A percentile compares a stretch with the other conserved stretches of the same genome.
Conservation (phyloP, 345 rosid genomes). For the Hibiscus mutabilis region DNA sequence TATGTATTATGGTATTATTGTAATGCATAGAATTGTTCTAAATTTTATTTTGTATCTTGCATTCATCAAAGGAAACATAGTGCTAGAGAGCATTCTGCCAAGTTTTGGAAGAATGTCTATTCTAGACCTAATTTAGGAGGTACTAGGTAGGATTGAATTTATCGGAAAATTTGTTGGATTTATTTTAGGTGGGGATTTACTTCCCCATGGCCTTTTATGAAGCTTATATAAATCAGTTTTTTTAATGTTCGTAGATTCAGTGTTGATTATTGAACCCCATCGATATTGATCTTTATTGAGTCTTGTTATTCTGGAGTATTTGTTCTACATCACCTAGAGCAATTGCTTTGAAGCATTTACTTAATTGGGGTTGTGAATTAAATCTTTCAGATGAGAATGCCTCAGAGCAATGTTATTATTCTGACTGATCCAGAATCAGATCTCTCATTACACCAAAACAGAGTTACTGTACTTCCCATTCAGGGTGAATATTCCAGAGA, state of each 20-base stretch:
- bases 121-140: not conserved
- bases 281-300: not conserved
- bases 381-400: constrained; percentile 65
- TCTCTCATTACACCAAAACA: constrained; percentile 40
- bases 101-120: not conserved
- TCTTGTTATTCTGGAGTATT: not conserved
- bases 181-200: not conserved
- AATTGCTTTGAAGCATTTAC: not conserved
- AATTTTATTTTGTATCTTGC: constrained; percentile 1
- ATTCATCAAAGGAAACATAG: not conserved
- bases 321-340: not conserved
- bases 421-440: constrained; percentile 84
- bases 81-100: not conserved
- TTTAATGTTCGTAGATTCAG: not conserved
- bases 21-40: not conserved
- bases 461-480: constrained; percentile 57
- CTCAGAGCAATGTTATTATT: constrained; percentile 57
- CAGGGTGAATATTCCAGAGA: constrained; percentile 76
- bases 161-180: not conserved
- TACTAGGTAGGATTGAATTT: not conserved
- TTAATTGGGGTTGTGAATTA: not conserved
- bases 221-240: not conserved
- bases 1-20: not conserved
- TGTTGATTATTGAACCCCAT: not conserved
- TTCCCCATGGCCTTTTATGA: not conserved